These are phyloP conservation scores for Yamadazyma aaseri DNA, from an alignment of 1,139 yeast genomes.

Conservation along the genomic window DNA sequence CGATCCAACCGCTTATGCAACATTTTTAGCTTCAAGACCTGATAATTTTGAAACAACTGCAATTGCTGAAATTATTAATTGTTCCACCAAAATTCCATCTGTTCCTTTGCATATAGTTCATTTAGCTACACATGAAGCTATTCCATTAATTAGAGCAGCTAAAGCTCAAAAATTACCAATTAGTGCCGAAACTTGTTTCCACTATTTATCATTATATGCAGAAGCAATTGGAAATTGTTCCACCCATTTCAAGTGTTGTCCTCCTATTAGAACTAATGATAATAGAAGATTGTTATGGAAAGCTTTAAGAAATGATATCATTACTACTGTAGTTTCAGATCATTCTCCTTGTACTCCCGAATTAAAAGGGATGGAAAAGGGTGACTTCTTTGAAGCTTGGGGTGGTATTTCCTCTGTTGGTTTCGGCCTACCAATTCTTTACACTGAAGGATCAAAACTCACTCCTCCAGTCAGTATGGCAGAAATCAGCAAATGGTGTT, in stretches of 20 bases:
- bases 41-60: constrained; percentile 86
- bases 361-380: constrained; percentile 73
- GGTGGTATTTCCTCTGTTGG: constrained; percentile 97
- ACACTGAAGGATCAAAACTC: constrained; percentile 66
- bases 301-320: constrained; percentile 62
- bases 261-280: constrained; percentile 78
- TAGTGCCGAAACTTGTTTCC: constrained; percentile 92
- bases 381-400: constrained; percentile 93
- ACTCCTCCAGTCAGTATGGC: constrained; percentile 52
- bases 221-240: constrained; percentile 73
- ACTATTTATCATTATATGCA: constrained; percentile 74
- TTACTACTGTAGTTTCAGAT: constrained; percentile 89
- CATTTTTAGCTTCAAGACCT: constrained; percentile 84
- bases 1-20: constrained; percentile 67
- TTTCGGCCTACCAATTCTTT: constrained; percentile 76
- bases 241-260: constrained; percentile 90
- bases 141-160: constrained; percentile 70
- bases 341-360: constrained; percentile 97
- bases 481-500: constrained; percentile 77
- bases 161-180: constrained; percentile 55
- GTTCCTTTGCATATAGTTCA: constrained; percentile 87
- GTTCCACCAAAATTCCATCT: constrained; percentile 58
- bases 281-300: constrained; percentile 76
- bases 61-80: constrained; percentile 63
- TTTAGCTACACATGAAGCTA: constrained; percentile 78